Base-by-base conservation (phyloP, 371 early-diverging fungal species). In the Nematocida major region DNA sequence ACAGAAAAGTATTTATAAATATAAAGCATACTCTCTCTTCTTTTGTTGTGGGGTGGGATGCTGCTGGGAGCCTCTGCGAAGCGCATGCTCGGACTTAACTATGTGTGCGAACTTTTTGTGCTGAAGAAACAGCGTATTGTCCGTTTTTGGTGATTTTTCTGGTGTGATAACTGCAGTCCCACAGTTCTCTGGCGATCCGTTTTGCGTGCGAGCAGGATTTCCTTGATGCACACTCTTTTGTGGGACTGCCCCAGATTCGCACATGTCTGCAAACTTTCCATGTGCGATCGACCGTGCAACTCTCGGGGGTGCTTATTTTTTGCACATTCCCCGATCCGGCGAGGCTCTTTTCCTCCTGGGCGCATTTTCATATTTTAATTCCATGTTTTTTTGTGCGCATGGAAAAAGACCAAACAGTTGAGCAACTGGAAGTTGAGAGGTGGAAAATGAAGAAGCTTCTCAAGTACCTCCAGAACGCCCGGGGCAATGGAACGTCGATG, bases 401-500 rank as follows among this genome's bases (percentile, higher is more conserved):
- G 76, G 76, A 73, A 3, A 73, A 73, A 63, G 76, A 73, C 42
- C 62, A 73, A 24, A 63, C 61, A 50, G 76, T 49, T 32, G 76
- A 73, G 43, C 63, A 73, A 18, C 38, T 73, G 22, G 79, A 79
- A 61, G 66, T 79, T 36, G 70, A 79, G 50, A 59, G 61, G 47
- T 96, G 93, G 92, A 93, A 92, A 88, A 89, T 94, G 87, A 94
- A 93, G 87, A 91, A 92, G 86, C 88, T 95, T 83, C 90, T 99
- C 84, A 94, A 95, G 88, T 88, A 89, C 78, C 87, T 99, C 80
- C 89, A 92, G 67, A 90, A 91, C 62, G 94, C 95, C 9, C 87
- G 92, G 82, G 99, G 99, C 79, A 96, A 96, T 83, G 99, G 98
- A 66, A 99, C 99, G 4, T 94, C 94, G 73, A 97, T 99, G 99